phyloP scores from a whole-genome alignment of 257 asterid species.

The Primulina eburnea region DNA sequence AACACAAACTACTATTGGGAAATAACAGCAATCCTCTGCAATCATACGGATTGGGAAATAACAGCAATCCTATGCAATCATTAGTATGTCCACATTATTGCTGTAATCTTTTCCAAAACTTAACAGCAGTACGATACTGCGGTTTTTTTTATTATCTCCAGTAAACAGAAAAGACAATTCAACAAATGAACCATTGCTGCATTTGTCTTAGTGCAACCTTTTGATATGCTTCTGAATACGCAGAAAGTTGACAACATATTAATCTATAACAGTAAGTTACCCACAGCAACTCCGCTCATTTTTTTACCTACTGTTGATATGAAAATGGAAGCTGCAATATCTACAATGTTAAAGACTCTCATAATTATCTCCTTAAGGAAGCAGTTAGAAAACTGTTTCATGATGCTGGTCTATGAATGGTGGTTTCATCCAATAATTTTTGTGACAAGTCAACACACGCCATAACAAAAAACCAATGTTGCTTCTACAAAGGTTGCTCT shows the following conservation, averaged over 20 bases:
- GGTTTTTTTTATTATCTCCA: conserved; percentile 6
- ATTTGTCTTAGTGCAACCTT: not conserved
- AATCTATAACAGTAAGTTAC: not conserved
- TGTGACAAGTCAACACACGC: not conserved
- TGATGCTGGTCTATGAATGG: not conserved
- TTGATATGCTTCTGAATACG: not conserved
- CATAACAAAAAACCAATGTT: conserved; percentile 1
- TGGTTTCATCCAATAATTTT: not conserved
- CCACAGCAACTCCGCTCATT: not conserved
- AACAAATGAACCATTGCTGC: not conserved
- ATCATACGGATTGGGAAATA: not conserved
- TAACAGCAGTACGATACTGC: not conserved
- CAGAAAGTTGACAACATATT: not conserved
- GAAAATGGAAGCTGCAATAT: not conserved
- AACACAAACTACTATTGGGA: not conserved
- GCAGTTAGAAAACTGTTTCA: not conserved
- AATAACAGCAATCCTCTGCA: no score
- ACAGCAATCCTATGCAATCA: not conserved
- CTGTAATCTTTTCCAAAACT: not conserved
- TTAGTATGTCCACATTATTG: not conserved
- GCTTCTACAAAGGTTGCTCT: not conserved
- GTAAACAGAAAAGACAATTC: not conserved
- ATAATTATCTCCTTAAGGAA: not conserved
- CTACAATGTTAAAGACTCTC: not conserved
- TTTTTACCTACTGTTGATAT: not conserved